phyloP scores from a whole-genome alignment of 352 stramenopile genomes.

The Globisporangium uncinulatum region DNA sequence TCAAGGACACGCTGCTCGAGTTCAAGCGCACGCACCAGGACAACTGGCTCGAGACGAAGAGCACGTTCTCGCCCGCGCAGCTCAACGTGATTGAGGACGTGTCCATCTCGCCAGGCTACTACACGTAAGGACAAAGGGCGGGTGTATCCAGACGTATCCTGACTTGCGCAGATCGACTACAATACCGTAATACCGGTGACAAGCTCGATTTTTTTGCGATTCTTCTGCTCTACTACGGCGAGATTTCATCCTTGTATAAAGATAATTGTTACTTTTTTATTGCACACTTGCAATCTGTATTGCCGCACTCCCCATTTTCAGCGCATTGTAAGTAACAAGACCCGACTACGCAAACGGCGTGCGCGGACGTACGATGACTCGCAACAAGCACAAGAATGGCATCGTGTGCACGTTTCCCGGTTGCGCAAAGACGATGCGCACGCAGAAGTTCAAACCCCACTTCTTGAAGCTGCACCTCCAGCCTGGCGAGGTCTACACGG shows the following conservation, averaged over 20 bases:
- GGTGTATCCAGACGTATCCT: too few species aligned
- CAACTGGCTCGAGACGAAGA: slow-evolving; percentile 76
- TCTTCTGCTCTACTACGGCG: too few species aligned
- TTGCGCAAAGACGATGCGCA: slow-evolving; percentile 82
- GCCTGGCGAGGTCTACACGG: slow-evolving; percentile 69
- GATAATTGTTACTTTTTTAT: too few species aligned
- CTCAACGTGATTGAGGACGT: slow-evolving; percentile 75
- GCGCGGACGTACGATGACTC: slow-evolving; percentile 34
- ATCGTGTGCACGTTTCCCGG: slow-evolving; percentile 79
- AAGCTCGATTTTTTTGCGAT: too few species aligned
- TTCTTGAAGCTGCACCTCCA: slow-evolving; percentile 74
- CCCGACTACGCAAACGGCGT: not conserved
- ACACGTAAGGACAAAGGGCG: slow-evolving; percentile 21
- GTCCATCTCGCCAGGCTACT: slow-evolving; percentile 73
- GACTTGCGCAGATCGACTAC: too few species aligned
- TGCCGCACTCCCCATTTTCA: too few species aligned
- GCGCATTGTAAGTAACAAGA: not conserved
- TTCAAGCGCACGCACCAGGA: slow-evolving; percentile 84
- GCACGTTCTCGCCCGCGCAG: slow-evolving; percentile 46
- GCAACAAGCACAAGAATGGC: slow-evolving; percentile 89
- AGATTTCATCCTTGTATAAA: too few species aligned
- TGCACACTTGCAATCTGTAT: too few species aligned
- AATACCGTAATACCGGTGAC: too few species aligned
- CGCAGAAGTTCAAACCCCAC: slow-evolving; percentile 85
- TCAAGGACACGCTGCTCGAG: slow-evolving; percentile 77